These are phyloP conservation scores for Halteria grandinella DNA, from an alignment of 73 alveolate species.

Conservation along the genomic window DNA sequence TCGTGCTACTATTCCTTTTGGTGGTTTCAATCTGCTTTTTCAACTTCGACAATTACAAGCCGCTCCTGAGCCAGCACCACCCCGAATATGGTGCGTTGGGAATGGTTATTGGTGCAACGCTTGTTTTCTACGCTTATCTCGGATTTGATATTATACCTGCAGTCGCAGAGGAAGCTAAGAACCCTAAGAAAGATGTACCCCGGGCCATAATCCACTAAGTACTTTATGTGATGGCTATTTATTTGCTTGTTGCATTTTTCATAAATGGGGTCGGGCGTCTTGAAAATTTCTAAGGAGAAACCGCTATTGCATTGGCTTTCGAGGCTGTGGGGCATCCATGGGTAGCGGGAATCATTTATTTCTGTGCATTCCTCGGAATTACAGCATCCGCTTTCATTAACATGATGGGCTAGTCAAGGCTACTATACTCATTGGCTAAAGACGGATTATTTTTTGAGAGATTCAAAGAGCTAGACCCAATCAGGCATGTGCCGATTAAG, in stretches of 20 bases:
- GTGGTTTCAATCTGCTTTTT: conserved; percentile 11
- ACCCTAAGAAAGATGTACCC: conserved; percentile 54
- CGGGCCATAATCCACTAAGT: conserved; percentile 1
- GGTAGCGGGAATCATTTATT: conserved; percentile 10
- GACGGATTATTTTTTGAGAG: conserved; percentile 21
- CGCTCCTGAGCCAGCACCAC: conserved; percentile 14
- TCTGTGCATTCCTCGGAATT: conserved; percentile 32
- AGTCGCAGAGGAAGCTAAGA: conserved; percentile 45
- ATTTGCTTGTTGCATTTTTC: conserved; percentile 6
- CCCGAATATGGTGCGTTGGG: conserved; percentile 51
- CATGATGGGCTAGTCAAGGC: conserved; percentile 43
- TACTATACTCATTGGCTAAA: conserved; percentile 13
- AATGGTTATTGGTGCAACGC: conserved; percentile 18
- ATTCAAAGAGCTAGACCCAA: conserved; percentile 20
- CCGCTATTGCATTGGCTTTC: conserved; percentile 41
- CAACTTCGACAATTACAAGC: conserved; percentile 1
- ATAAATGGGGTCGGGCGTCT: conserved; percentile 25
- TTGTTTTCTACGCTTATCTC: conserved; percentile 26
- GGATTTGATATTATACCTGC: conserved; percentile 61
- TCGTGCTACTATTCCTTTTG: not conserved
- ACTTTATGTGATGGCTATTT: conserved; percentile 8
- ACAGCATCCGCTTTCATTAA: conserved; percentile 17
- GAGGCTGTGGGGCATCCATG: conserved; percentile 4
- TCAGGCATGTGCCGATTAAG: conserved; percentile 14
- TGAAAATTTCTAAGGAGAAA: not conserved